Percentiles rank a stretch among this genome's conserved stretches.
Evolutionary conservation across 2,329 filamentous ascomycete genomes (phyloP).

Genomic region (Venturiaceae sp.): DNA sequence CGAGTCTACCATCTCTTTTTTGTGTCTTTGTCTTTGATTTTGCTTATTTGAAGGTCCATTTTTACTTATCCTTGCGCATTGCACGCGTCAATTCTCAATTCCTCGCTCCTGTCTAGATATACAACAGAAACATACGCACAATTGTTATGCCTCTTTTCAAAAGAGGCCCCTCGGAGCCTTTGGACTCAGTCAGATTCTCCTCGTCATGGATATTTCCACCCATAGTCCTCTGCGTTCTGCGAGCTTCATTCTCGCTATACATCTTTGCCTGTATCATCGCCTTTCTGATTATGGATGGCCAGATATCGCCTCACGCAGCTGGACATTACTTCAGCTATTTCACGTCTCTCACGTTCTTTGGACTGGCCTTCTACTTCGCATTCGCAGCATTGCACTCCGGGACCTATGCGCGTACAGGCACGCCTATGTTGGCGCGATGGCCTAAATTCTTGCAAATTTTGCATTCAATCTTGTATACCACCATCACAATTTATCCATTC

Average conservation of each 20-base stretch:
- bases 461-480: constrained; percentile 32
- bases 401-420: constrained; percentile 43
- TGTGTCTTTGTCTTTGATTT: neutral
- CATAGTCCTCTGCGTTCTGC: constrained; percentile 47
- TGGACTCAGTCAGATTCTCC: constrained; percentile 46
- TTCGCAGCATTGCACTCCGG: constrained; percentile 59
- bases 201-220: constrained; percentile 76
- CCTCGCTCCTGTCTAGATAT: too few relatives aligned
- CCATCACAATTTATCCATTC: constrained; percentile 31
- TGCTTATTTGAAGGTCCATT: neutral
- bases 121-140: too few relatives aligned
- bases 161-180: neutral
- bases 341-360: constrained; percentile 75
- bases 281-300: constrained; percentile 60
- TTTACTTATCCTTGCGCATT: neutral
- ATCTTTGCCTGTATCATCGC: constrained; percentile 45
- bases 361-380: constrained; percentile 68
- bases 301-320: constrained; percentile 47
- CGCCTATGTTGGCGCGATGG: constrained; percentile 26
- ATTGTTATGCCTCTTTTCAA: neutral
- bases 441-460: constrained; percentile 24
- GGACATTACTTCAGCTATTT: constrained; percentile 67
- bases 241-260: constrained; percentile 49
- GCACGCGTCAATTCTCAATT: neutral
- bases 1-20: neutral